Base-by-base conservation (phyloP, 495 filamentous ascomycete genomes). In the Penicillium cinerascens region DNA sequence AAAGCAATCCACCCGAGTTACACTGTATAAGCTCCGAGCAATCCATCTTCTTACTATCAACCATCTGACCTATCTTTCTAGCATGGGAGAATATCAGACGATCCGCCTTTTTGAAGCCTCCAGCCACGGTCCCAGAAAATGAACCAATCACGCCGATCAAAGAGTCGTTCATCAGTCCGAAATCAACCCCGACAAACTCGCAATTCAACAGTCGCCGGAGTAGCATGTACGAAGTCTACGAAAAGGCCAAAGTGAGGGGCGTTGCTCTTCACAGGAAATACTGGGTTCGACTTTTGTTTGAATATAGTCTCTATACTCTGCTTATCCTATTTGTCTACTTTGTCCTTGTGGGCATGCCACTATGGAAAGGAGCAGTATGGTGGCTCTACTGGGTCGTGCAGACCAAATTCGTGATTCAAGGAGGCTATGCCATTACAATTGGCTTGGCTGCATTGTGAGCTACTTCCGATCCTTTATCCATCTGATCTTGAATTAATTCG, bases 361-460 rank as follows among this genome's bases (percentile, higher is more conserved):
- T 76, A 22, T 76, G 73, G 73, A 64, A 64, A 44, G 73, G 73
- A 15, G 60, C 66, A 13, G 69, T 75, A 6, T 74, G 65, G 60
- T 75, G 67, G 66, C 27, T 75, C 16, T 76, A 71, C 37, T 70
- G 64, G 57, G 44, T 71, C 6, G 60, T 76, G 22, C 37, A 42
- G 27, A 55, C 65, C n/a, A 67, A 69, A 36, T 72, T 75, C 39
- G 64, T 69, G 2, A 58, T 74, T 27, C 50, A 50, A 10, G 72
- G 69, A 18, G 70, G 70, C 5, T 70, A 60, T 49, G 58, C 68
- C 3, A 72, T 75, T 42, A 62, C 60, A 8, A 61, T 76, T 40
- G 64, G 66, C 4, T 21, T 73, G 11, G 62, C 67, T 35, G 52
- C 61, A 23, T 45, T 74, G 68, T 71, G 55, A 56, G 66, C 56